These are phyloP conservation scores for Penicillium paneum DNA, from an alignment of 2,329 filamentous ascomycete species.

Conservation along the genomic window DNA sequence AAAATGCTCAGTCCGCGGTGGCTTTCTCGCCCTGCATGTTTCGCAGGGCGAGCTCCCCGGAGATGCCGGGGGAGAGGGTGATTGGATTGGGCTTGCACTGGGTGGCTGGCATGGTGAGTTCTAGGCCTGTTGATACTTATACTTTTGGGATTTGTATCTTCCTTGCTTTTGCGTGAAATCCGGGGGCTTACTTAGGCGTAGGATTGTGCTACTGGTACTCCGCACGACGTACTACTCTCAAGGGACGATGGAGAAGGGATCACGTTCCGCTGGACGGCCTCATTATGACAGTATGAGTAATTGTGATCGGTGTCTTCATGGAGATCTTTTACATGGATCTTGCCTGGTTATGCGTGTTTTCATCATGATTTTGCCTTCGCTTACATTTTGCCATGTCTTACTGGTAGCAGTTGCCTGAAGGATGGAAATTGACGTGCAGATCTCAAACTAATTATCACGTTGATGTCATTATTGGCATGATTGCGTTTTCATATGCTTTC, in stretches of 20 bases:
- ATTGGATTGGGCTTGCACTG: neutral
- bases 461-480: slow-evolving; percentile 9
- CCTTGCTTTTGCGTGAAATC: neutral
- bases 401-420: neutral
- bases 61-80: neutral
- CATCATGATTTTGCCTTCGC: slow-evolving; percentile 12
- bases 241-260: neutral
- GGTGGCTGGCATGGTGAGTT: neutral
- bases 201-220: neutral
- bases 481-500: neutral
- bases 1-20: slow-evolving; percentile 21
- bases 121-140: neutral
- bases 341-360: slow-evolving; percentile 7
- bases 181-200: neutral
- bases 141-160: neutral
- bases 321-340: neutral
- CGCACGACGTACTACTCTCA: neutral
- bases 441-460: neutral
- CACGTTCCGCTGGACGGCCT: slow-evolving; percentile 7
- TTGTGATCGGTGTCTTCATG: neutral
- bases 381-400: neutral
- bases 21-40: slow-evolving; percentile 1
- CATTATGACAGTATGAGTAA: slow-evolving; percentile 19
- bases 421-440: neutral
- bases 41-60: slow-evolving; percentile 5